A percentile compares a stretch with the other conserved stretches of the same genome.
Evolutionary conservation across 345 rosid species (phyloP).

Genomic region (Chamaenerion angustifolium): DNA sequence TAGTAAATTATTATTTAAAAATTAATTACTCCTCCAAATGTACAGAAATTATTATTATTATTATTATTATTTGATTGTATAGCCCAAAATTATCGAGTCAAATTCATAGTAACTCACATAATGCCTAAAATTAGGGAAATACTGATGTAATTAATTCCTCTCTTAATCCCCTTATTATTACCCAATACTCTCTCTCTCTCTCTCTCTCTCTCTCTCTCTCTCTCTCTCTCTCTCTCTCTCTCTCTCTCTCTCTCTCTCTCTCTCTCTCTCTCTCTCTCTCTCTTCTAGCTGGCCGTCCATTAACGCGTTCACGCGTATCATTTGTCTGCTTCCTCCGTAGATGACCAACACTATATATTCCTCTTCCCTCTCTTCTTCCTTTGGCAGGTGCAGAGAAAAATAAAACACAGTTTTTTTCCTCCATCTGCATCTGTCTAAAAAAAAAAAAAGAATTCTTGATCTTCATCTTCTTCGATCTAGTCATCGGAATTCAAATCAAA

Average conservation of each 20-base stretch:
- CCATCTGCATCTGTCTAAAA: conserved; percentile 5
- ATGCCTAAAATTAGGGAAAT: no score
- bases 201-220: not conserved
- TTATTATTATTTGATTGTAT: no score
- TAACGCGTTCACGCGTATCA: conserved; percentile 14
- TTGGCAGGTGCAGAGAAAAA: conserved; percentile 10
- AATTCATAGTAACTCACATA: no score
- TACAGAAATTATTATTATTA: no score
- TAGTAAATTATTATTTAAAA: no score
- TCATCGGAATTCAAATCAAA: not conserved
- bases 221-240: no score
- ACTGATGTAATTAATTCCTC: not conserved
- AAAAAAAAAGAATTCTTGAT: no score
- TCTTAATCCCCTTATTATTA: not conserved
- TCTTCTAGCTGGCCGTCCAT: conserved; percentile 9
- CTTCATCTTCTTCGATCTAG: not conserved
- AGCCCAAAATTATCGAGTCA: no score
- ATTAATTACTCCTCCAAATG: no score
- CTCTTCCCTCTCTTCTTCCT: not conserved
- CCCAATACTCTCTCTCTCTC: not conserved
- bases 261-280: no score
- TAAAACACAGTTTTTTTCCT: not conserved
- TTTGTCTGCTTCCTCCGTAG: conserved; percentile 4
- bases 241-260: not conserved
- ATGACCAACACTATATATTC: conserved; percentile 5